These are phyloP conservation scores for Austropuccinia psidii DNA, from an alignment of 1,284 basidiomycete species.

Conservation along the genomic window DNA sequence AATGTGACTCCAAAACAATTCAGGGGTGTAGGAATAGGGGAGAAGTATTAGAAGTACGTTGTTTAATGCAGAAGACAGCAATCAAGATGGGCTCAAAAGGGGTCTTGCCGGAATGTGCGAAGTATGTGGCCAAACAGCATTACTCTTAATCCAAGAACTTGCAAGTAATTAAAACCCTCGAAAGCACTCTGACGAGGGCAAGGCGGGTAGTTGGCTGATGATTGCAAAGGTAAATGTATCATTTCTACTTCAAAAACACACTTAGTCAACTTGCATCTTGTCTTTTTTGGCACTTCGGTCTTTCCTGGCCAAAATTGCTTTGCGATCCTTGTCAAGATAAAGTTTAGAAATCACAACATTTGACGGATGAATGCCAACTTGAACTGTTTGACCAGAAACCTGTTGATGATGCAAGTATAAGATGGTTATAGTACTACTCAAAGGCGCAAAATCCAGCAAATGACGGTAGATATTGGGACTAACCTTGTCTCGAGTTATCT, in stretches of 20 bases:
- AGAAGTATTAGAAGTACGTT: too few relatives aligned
- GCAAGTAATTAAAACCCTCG: too few relatives aligned
- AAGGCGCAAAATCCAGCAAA: neutral
- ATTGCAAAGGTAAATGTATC: too few relatives aligned
- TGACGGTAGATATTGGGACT: neutral
- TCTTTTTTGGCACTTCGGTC: constrained; percentile 40
- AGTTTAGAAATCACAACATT: constrained; percentile 74
- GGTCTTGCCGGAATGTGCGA: neutral
- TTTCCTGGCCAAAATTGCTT: constrained; percentile 52
- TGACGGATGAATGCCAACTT: constrained; percentile 92
- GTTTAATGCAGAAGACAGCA: too few relatives aligned
- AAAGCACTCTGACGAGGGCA: too few relatives aligned
- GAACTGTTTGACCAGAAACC: constrained; percentile 76
- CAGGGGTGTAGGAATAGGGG: too few relatives aligned
- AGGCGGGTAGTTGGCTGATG: too few relatives aligned
- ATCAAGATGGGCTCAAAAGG: neutral
- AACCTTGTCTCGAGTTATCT: constrained; percentile 95
- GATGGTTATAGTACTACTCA: neutral
- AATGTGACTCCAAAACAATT: too few relatives aligned
- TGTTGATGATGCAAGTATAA: neutral
- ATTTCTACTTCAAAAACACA: too few relatives aligned
- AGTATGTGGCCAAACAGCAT: too few relatives aligned
- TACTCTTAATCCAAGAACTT: too few relatives aligned
- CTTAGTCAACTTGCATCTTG: constrained; percentile 29
- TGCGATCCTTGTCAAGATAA: constrained; percentile 50